Evolutionary conservation across 2,329 filamentous ascomycete genomes (phyloP).

Genomic region (Fusarium globosum): DNA sequence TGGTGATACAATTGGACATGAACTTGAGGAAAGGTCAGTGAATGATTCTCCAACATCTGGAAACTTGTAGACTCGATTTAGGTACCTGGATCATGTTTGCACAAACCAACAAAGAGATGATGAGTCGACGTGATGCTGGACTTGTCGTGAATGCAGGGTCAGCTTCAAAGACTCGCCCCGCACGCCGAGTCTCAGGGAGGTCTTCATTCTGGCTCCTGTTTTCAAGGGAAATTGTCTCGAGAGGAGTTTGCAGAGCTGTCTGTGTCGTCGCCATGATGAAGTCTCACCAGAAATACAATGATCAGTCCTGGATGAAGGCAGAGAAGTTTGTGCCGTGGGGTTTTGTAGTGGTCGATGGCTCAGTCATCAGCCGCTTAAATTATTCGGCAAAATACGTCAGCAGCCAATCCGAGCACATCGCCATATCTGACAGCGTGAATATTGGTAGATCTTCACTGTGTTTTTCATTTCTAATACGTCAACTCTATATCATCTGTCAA

Average conservation of each 20-base stretch:
- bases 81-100: constrained; percentile 10
- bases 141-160: constrained; percentile 15
- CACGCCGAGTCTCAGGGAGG: rapidly evolving
- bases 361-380: constrained; percentile 6
- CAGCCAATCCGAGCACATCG: not conserved
- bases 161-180: constrained; percentile 3
- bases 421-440: not conserved
- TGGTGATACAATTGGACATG: constrained; percentile 6
- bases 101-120: constrained; percentile 9
- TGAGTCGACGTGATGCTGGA: constrained; percentile 2
- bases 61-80: no score
- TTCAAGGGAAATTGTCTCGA: not conserved
- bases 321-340: not conserved
- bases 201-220: not conserved
- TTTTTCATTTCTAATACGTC: not conserved
- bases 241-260: not conserved
- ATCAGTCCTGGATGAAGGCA: not conserved
- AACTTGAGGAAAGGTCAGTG: not conserved
- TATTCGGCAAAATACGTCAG: not conserved
- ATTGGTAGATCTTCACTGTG: not conserved
- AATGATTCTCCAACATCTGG: no score
- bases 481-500: not conserved
- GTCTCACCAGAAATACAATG: rapidly evolving
- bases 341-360: not conserved
- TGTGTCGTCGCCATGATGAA: constrained; percentile 2